Percentiles rank a stretch among this genome's conserved stretches.
These are phyloP conservation scores for Ganoderma lucidum DNA, from an alignment of 1,284 basidiomycete genomes.

Conservation along the genomic window DNA sequence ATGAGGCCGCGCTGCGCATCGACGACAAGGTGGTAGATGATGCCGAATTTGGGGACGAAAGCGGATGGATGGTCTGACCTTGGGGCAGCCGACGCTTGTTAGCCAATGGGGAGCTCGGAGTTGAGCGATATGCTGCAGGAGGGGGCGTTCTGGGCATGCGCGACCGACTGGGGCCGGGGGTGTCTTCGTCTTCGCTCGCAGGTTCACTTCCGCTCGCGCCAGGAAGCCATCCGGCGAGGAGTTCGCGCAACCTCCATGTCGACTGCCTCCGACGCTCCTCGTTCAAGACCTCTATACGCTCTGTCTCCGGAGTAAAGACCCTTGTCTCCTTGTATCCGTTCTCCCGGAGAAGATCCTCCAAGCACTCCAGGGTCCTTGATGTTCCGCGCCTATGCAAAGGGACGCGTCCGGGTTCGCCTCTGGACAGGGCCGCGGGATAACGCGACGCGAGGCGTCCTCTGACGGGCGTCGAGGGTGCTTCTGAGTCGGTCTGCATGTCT, in stretches of 20 bases:
- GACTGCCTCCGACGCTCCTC: conserved; percentile 36
- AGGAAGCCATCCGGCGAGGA: conserved; percentile 62
- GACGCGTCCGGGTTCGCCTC: conserved; percentile 54
- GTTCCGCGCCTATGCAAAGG: conserved; percentile 78
- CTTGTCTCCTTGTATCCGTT: conserved; percentile 92
- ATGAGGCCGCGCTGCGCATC: conserved; percentile 27
- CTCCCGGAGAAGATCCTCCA: conserved; percentile 84
- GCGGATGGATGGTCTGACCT: conserved; percentile 18
- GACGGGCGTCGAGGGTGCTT: conserved; percentile 38
- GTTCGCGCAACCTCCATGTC: conserved; percentile 39
- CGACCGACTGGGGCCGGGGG: conserved; percentile 13
- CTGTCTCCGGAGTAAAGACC: conserved; percentile 84
- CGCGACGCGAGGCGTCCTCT: conserved; percentile 45
- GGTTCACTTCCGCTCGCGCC: conserved; percentile 30
- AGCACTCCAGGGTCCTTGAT: conserved; percentile 79
- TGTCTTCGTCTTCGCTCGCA: conserved; percentile 23
- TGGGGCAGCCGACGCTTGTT: conserved; percentile 34
- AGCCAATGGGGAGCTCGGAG: conserved; percentile 45
- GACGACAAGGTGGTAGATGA: conserved; percentile 34
- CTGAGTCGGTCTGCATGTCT: conserved; percentile 19
- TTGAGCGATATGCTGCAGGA: conserved; percentile 32
- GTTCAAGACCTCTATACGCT: conserved; percentile 51
- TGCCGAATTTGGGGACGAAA: conserved; percentile 30
- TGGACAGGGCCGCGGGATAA: conserved; percentile 61
- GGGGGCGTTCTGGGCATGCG: conserved; percentile 13